A percentile compares a stretch with the other conserved stretches of the same genome.
Conservation (phyloP, 106 monocot genomes). For the Gastrodia elata region DNA sequence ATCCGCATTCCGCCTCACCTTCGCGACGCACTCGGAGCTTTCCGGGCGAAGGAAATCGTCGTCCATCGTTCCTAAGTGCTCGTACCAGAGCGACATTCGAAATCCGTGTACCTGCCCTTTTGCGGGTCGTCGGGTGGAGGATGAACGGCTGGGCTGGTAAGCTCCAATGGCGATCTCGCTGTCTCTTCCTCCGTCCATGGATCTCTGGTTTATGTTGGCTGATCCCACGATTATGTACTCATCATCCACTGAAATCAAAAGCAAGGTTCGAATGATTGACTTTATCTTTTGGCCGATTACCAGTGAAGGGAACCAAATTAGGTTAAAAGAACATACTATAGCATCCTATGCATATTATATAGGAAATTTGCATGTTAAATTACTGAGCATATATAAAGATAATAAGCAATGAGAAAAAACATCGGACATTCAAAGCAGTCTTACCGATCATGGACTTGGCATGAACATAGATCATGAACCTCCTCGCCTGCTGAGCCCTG, state of each 20-base stretch:
- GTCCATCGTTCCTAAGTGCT: constrained; percentile 31
- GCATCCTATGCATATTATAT: too few species aligned
- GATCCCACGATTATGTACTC: constrained; percentile 25
- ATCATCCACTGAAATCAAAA: constrained; percentile 15
- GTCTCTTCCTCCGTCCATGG: constrained; percentile 28
- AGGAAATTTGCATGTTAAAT: too few species aligned
- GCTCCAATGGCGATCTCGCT: constrained; percentile 26
- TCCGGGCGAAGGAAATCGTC: constrained; percentile 13
- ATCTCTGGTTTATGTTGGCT: constrained; percentile 28
- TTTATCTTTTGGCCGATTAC: too few species aligned
- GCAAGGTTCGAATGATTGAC: too few species aligned
- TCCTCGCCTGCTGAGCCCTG: constrained; percentile 37
- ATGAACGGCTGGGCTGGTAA: constrained; percentile 15
- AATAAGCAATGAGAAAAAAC: too few species aligned
- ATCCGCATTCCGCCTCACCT: constrained; percentile 12
- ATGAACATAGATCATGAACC: constrained; percentile 82
- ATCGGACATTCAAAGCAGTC: not conserved
- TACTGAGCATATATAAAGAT: too few species aligned
- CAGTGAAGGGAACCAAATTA: too few species aligned
- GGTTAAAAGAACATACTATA: too few species aligned
- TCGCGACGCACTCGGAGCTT: constrained; percentile 12
- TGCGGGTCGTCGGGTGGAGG: constrained; percentile 9
- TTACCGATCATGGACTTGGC: constrained; percentile 75
- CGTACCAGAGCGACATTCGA: constrained; percentile 42
- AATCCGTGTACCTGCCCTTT: constrained; percentile 49